phyloP scores from a whole-genome alignment of 129 eudicot species.

The Pulicaria dysenterica region DNA sequence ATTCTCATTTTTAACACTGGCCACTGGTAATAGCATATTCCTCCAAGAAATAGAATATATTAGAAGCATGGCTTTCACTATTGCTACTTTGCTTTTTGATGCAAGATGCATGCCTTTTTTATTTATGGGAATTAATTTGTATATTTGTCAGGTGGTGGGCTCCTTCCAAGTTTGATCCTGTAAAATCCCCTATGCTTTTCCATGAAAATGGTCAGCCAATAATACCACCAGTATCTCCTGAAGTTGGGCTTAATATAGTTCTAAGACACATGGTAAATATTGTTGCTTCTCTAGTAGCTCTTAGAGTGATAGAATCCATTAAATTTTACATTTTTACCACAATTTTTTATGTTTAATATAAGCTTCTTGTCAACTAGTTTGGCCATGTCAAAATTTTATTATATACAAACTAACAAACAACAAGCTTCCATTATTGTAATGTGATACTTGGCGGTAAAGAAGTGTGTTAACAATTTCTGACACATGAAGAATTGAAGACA shows the following conservation, averaged over 20 bases:
- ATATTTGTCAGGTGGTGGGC: conserved; percentile 91
- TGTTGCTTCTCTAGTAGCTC: neutral
- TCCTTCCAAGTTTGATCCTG: conserved; percentile 94
- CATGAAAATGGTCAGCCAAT: conserved; percentile 77
- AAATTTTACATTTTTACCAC: neutral
- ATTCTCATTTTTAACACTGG: conserved; percentile 91
- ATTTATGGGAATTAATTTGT: conserved; percentile 12
- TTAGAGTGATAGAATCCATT: conserved; percentile 16
- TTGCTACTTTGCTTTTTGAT: conserved; percentile 14
- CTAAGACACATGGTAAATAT: conserved; percentile 71
- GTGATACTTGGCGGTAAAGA: conserved; percentile 1
- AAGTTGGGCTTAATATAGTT: conserved; percentile 82
- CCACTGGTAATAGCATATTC: conserved; percentile 67
- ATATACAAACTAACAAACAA: neutral
- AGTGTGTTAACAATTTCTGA: conserved; percentile 2
- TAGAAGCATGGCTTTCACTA: neutral
- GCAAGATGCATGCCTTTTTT: conserved; percentile 12
- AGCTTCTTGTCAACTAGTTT: conserved; percentile 12
- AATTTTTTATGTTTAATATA: neutral
- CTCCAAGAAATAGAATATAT: neutral
- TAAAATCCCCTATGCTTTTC: conserved; percentile 94
- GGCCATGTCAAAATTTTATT: neutral
- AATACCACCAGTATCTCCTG: conserved; percentile 77
- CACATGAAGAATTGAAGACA: neutral
- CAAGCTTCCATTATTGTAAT: neutral